Base-by-base conservation (phyloP, 2,329 filamentous ascomycete genomes). In the Ceratocystiopsis minuta region DNA sequence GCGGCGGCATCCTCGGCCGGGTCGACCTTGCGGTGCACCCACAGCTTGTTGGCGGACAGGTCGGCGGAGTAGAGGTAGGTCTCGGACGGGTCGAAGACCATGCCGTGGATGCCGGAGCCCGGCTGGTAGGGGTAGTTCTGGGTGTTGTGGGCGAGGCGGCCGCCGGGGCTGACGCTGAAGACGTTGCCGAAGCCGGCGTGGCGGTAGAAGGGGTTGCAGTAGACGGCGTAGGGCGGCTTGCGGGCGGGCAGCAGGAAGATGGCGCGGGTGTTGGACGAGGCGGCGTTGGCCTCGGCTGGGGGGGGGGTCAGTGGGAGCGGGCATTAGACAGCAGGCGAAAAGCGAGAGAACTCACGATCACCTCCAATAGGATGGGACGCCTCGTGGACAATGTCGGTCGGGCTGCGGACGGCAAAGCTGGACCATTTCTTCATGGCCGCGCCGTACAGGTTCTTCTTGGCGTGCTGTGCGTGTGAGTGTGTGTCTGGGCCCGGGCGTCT, bases 351-450 rank as follows among this genome's bases (percentile, higher is more conserved):
- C 73, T 42, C 68, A 85, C 80, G 72, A 55, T 92, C 72, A 50
- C 82, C 79, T 37, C 73, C 75, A 58, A 93, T 79, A 3, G 80
- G 70, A 58, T 85, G 76, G 14, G 84, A 84, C 37, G 68, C 67
- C 57, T 80, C 71, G 51, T 90, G 84, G 38, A 75, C 62, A 49
- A 93, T 90, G 39, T 84, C 74, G 2, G 74, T 78, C 3, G 84
- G 80, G 50, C 72, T 78, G 52, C 78, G 72, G 53, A 92, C 80
- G 37, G 75, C 66, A 58, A 83, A 88, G 57, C 80, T 86, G 39
- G 79, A 79, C 83, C 84, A 93, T 58, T 86, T 88, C 68, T 93
- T 93, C 83, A 90, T 90, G 46, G 83, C 82, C 4, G 85, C 78
- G 53, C 85, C 85, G 58, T 93, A 93, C 46, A 93, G 78, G 57